phyloP scores from a whole-genome alignment of 108 stramenopile species.

The Fistulifera solaris region DNA sequence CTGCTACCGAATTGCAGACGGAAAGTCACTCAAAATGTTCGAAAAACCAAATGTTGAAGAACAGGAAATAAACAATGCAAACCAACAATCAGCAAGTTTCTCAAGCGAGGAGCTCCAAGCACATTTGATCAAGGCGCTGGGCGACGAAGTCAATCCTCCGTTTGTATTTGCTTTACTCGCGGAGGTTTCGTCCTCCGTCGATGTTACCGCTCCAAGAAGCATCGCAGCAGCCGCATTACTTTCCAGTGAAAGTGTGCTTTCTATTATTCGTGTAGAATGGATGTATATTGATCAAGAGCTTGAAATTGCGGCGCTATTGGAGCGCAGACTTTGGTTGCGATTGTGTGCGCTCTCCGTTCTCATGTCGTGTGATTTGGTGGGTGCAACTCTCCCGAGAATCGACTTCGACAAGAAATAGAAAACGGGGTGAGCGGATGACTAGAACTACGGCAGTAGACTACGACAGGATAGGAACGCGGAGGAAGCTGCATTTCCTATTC shows the following conservation, averaged over 20 bases:
- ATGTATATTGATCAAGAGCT: constrained; percentile 17
- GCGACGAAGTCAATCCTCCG: constrained; percentile 33
- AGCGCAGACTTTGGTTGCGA: neutral
- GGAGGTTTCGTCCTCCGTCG: constrained; percentile 8
- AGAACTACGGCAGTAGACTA: no score
- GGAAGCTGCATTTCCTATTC: neutral
- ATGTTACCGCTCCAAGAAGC: neutral
- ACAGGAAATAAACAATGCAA: neutral
- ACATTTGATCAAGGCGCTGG: constrained; percentile 30
- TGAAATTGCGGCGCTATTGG: neutral
- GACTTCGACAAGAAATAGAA: neutral
- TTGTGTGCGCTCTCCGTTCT: neutral
- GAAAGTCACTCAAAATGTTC: neutral
- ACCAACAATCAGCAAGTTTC: neutral
- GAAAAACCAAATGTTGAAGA: neutral
- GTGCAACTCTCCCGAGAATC: neutral
- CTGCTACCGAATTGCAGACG: constrained; percentile 10
- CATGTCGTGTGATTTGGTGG: neutral
- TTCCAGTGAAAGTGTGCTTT: constrained; percentile 7
- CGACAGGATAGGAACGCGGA: no score
- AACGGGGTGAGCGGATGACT: no score
- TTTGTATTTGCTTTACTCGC: constrained; percentile 22
- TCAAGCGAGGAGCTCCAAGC: constrained; percentile 17
- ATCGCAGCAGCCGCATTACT: constrained; percentile 25
- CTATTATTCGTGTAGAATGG: constrained; percentile 28